A percentile compares a stretch with the other conserved stretches of the same genome.
Conservation (phyloP, 2,329 filamentous ascomycete genomes). For the Penicillium sp. region DNA sequence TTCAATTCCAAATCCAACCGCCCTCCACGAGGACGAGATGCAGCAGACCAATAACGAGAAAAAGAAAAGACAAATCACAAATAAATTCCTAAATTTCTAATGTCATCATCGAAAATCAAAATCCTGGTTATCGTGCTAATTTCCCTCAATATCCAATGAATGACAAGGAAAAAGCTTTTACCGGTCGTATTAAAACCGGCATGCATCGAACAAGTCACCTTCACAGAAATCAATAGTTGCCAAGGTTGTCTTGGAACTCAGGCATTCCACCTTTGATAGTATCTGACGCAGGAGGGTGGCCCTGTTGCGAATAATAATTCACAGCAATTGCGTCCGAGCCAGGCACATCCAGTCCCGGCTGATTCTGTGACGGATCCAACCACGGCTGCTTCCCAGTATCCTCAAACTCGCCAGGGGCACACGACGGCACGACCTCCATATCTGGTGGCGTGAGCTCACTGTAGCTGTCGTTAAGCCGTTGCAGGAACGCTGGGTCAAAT, state of each 20-base stretch:
- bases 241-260: conserved; percentile 9
- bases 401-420: conserved; percentile 10
- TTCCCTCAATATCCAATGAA: not conserved
- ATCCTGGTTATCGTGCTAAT: conserved; percentile 4
- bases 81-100: conserved; percentile 14
- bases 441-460: conserved; percentile 30
- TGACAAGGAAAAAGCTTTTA: conserved; percentile 9
- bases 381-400: conserved; percentile 15
- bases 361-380: conserved; percentile 11
- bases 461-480: conserved; percentile 33
- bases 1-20: conserved; percentile 16
- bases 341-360: conserved; percentile 7
- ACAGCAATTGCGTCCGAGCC: conserved; percentile 12
- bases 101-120: not conserved
- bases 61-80: not conserved
- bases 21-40: conserved; percentile 12
- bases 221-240: conserved; percentile 12
- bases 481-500: conserved; percentile 37
- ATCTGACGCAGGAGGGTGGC: conserved; percentile 15
- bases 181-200: not conserved
- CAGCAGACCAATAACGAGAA: not conserved
- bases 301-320: conserved; percentile 21
- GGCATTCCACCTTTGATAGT: conserved; percentile 13
- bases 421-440: conserved; percentile 27
- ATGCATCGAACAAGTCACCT: not conserved